These are phyloP conservation scores for Colletotrichum camelliae DNA, from an alignment of 2,329 filamentous ascomycete genomes.

Conservation along the genomic window DNA sequence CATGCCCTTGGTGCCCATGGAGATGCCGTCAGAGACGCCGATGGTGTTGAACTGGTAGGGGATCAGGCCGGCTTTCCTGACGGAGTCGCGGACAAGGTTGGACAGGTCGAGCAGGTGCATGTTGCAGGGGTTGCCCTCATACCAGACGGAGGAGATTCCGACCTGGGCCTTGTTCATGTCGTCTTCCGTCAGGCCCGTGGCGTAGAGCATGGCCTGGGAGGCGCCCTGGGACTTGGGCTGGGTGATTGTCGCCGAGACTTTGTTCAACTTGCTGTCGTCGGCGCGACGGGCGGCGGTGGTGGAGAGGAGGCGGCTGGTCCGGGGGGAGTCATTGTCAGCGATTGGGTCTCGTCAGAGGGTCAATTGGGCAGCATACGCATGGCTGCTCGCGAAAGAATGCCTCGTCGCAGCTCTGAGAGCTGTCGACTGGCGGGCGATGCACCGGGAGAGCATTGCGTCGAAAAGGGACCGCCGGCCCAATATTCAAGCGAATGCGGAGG, in stretches of 20 bases:
- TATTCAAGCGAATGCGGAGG: neutral
- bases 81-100: conserved; percentile 69
- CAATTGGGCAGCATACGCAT: conserved; percentile 24
- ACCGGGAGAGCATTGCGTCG: conserved; percentile 25
- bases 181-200: conserved; percentile 82
- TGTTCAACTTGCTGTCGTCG: conserved; percentile 75
- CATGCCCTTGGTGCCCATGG: conserved; percentile 98
- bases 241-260: conserved; percentile 82
- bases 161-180: conserved; percentile 98
- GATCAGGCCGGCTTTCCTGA: conserved; percentile 75
- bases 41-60: conserved; percentile 99
- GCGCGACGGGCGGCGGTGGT: conserved; percentile 52
- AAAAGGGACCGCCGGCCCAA: neutral
- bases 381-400: conserved; percentile 16
- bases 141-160: conserved; percentile 98
- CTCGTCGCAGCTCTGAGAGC: conserved; percentile 28
- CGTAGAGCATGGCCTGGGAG: conserved; percentile 98
- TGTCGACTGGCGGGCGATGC: conserved; percentile 23
- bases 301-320: conserved; percentile 55
- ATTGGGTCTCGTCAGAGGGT: neutral
- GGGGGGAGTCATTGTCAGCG: neutral
- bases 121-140: conserved; percentile 97
- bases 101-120: conserved; percentile 97
- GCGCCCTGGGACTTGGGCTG: conserved; percentile 98
- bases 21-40: conserved; percentile 96